Evolutionary conservation across 257 asterid genomes (phyloP).

Genomic region (Solanum arcanum): DNA sequence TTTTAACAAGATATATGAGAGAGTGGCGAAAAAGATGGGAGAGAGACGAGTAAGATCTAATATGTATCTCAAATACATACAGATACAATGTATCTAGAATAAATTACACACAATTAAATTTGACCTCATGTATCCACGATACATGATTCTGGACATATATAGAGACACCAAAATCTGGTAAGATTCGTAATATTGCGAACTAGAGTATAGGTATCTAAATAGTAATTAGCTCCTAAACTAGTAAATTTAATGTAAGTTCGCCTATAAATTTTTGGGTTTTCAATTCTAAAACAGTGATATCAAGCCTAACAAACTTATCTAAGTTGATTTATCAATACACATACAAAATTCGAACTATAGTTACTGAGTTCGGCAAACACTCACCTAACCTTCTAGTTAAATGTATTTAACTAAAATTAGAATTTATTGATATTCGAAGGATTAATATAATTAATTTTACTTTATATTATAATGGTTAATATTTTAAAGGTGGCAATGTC

Average conservation of each 20-base stretch:
- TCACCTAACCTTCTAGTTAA: background rate
- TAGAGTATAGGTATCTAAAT: background rate
- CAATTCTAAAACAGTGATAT: no score
- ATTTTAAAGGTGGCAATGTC: conserved; percentile 2
- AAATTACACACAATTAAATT: no score
- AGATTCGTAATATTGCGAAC: background rate
- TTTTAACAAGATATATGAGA: background rate
- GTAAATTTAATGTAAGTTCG: background rate
- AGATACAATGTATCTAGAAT: background rate
- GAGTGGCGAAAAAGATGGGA: background rate
- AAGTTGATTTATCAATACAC: background rate
- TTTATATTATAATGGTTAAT: background rate
- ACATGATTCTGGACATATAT: background rate
- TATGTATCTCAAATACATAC: background rate
- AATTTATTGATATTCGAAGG: background rate
- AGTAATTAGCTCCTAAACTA: background rate
- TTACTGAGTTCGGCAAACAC: background rate
- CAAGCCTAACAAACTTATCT: rapidly evolving
- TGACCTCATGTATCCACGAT: background rate
- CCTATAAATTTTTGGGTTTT: background rate
- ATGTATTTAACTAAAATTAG: background rate
- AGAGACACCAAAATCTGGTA: background rate
- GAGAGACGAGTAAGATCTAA: background rate
- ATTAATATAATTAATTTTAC: background rate
- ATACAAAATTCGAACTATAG: no score